Evolutionary conservation across 495 filamentous ascomycete species (phyloP), one percentile per base, ranked within the genome.

Genomic region (Penicillium salamii): DNA sequence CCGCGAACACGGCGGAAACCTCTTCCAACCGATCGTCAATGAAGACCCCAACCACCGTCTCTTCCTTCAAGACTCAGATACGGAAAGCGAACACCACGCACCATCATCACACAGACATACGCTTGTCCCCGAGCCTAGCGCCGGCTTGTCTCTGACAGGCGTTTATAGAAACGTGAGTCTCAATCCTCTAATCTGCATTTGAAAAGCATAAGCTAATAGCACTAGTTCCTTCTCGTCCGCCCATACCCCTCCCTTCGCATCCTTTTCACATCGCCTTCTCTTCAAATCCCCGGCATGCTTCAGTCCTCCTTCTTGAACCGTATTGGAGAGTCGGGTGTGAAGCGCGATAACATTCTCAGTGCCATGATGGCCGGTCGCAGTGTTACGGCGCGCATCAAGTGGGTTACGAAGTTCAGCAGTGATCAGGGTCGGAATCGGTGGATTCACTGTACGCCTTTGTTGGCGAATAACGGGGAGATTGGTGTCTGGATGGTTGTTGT

Each of bases 401-500:
- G 83, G 83, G 58, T 78, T 24, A 67, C 71, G 7, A 62, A 67
- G 29, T 62, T 62, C 14, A 71, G 57, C 15, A 71, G 57, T 17
- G 53, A 68, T 4, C 66, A 78, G 43, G 78, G 75, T 3, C 69
- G 76, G 6, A 63, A 69, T 33, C 72, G 79, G 29, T 84, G 78
- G 80, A 78, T 83, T 11, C 78, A 83, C 51, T 84, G 81, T 53
- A 84, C 81, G 19, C 82, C 82, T 0, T 55, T 86, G 14, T 28
- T 83, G 13, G 81, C 80, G 3, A 72, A 62, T 41, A 78, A 83
- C 56, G 76, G 77, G 8, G 59, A 76, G n/a, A 68, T 83, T 5
- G 81, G 81, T 18, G 82, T 84, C 1, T 84, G 80, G 80, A 82
- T 84, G 79, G 68, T 83, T 3, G 75, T 85, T 3, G 69, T 84